These are phyloP conservation scores for Ophiostoma ulmi DNA, from an alignment of 2,329 filamentous ascomycete species.

Conservation along the genomic window DNA sequence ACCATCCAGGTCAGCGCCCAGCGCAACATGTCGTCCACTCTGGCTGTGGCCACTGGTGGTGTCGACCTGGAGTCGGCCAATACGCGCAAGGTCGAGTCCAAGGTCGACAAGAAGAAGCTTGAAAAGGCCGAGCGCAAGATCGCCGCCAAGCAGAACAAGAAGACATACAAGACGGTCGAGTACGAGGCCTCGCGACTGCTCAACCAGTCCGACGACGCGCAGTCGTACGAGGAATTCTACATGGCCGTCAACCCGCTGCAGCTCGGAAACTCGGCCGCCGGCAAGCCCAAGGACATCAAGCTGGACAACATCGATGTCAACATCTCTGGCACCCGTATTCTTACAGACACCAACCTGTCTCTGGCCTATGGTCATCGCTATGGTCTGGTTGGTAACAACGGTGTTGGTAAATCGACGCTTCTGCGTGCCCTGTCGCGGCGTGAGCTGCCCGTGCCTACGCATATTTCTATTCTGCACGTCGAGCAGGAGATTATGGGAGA, in stretches of 20 bases:
- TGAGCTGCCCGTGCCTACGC: conserved; percentile 90
- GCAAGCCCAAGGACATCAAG: conserved; percentile 99
- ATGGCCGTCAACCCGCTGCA: conserved; percentile 98
- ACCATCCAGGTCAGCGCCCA: conserved; percentile 91
- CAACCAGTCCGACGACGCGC: conserved; percentile 71
- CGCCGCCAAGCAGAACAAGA: conserved; percentile 96
- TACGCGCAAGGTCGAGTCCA: conserved; percentile 88
- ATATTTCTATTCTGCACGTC: conserved; percentile 98
- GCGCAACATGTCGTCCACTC: conserved; percentile 90
- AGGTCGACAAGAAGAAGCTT: conserved; percentile 96
- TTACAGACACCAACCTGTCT: conserved; percentile 85
- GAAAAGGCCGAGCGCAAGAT: conserved; percentile 98
- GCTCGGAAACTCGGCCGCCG: conserved; percentile 61
- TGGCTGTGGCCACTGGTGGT: conserved; percentile 75
- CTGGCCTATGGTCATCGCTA: conserved; percentile 90
- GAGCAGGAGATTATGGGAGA: conserved; percentile 98
- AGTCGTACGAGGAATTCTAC: conserved; percentile 99
- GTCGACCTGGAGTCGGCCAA: conserved; percentile 95
- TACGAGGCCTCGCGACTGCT: conserved; percentile 92
- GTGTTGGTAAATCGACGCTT: conserved; percentile 96
- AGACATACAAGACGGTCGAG: conserved; percentile 95
- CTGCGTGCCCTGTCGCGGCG: conserved; percentile 83
- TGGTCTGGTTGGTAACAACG: conserved; percentile 97
- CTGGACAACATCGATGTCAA: conserved; percentile 92
- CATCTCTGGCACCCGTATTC: conserved; percentile 81